Evolutionary conservation across 306 rosid species (phyloP), one percentile per base, ranked within the genome.

Genomic region (Cucurbita moschata): DNA sequence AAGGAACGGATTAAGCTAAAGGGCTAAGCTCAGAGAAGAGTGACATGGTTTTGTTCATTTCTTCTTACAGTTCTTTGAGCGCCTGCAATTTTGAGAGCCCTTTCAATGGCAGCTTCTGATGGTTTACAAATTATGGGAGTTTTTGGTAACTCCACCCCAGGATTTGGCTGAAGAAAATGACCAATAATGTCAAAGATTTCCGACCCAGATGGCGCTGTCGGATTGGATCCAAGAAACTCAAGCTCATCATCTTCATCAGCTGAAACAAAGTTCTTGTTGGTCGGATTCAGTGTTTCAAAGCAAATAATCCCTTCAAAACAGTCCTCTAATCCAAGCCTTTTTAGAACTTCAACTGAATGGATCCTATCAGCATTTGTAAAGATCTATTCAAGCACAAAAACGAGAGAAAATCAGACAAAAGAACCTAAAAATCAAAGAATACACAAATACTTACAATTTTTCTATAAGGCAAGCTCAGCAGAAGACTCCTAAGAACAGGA

Each of bases 41-140:
- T 46, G 50, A 35, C 43, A 70, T n/a, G 23, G 46, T 13, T 49
- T 7, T 1, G 7, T 53, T 16, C n/a, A 2, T 8, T 23, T 8
- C 8, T 1, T 75, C 92, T 87, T 87, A 90, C 98, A 14, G 98
- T 89, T 89, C 91, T 87, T 65, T 90, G 97, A 37, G 96, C 92
- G 71, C 85, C 82, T 82, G 97, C 98, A 47, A 90, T 83, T 55
- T 87, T 79, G 84, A 94, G 89, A 73, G 98, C 96, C 63, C 73
- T 77, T 64, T 89, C 92, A 69, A 89, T 85, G 75, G 95, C 91
- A 43, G 78, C 52, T 76, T 84, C 87, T 40, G 90, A 85, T 30
- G 98, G 98, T 43, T 94, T 94, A 87, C 97, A 94, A 16, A 90
- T 75, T 75, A 94, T 83, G 76, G 98, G 98, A 13, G 98, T 82